Percentiles rank a stretch among this genome's conserved stretches.
These are phyloP conservation scores for Metschnikowia chrysomelidarum DNA, from an alignment of 805 yeast species.

Conservation along the genomic window DNA sequence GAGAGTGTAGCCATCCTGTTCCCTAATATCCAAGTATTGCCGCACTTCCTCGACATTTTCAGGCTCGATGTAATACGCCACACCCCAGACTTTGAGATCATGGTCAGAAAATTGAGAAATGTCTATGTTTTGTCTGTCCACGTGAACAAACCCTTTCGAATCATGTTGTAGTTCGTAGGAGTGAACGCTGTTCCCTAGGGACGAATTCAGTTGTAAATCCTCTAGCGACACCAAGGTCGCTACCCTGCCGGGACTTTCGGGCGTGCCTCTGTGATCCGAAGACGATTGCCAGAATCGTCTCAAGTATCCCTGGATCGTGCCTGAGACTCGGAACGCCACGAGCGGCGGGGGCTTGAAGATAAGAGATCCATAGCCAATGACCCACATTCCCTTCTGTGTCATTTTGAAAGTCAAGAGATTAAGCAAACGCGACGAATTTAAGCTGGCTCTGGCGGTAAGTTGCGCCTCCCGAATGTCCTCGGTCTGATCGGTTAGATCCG, in stretches of 20 bases:
- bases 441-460: no score
- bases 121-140: no score
- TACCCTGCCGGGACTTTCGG: slow-evolving; percentile 84
- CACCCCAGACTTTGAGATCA: slow-evolving; percentile 67
- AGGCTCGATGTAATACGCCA: slow-evolving; percentile 77
- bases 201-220: slow-evolving; percentile 43
- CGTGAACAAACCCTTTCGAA: slow-evolving; percentile 11
- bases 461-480: no score
- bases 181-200: slow-evolving; percentile 44
- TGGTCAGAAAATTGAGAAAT: slow-evolving; percentile 29
- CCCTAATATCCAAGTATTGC: slow-evolving; percentile 75
- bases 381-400: slow-evolving; percentile 55
- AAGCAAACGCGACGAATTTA: no score
- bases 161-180: slow-evolving; percentile 25
- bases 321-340: slow-evolving; percentile 60
- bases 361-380: slow-evolving; percentile 87
- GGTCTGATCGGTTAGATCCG: no score
- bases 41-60: slow-evolving; percentile 58
- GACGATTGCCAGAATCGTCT: slow-evolving; percentile 92
- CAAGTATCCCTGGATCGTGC: slow-evolving; percentile 70
- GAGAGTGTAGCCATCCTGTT: slow-evolving; percentile 82
- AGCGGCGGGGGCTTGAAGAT: slow-evolving; percentile 89
- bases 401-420: no score
- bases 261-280: slow-evolving; percentile 87
- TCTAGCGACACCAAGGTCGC: slow-evolving; percentile 71